Evolutionary conservation across 768 basidiomycete genomes (phyloP).

Genomic region (Gymnopilus dilepis): DNA sequence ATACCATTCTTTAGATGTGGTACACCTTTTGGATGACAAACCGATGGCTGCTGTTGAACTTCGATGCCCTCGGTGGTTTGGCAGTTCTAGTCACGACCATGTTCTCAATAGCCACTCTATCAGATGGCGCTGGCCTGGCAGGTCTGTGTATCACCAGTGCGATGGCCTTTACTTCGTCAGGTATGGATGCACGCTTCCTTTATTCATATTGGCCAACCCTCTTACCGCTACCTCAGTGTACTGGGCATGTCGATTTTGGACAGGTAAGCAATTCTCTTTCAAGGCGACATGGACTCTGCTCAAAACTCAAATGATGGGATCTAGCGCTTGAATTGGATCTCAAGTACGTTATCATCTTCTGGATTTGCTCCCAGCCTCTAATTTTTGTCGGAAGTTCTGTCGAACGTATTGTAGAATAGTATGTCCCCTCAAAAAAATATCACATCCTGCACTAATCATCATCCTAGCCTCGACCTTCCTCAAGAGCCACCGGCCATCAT

Average conservation of each 20-base stretch:
- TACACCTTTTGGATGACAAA: constrained; percentile 91
- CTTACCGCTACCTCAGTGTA: constrained; percentile 39
- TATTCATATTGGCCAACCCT: background rate
- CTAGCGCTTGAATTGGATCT: constrained; percentile 73
- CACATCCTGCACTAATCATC: background rate
- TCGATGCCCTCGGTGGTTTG: constrained; percentile 77
- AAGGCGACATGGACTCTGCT: background rate
- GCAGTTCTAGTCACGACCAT: constrained; percentile 78
- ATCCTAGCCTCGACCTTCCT: constrained; percentile 67
- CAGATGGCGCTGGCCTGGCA: constrained; percentile 62
- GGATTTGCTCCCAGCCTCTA: background rate
- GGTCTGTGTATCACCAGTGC: constrained; percentile 79
- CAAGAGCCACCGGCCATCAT: constrained; percentile 84
- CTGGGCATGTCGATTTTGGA: constrained; percentile 60
- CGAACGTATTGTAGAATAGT: constrained; percentile 91
- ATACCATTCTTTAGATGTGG: constrained; percentile 63
- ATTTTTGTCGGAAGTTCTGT: constrained; percentile 61
- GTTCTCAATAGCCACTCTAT: constrained; percentile 69
- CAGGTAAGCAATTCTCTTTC: constrained; percentile 32
- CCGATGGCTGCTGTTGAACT: constrained; percentile 83
- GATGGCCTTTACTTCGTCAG: constrained; percentile 53
- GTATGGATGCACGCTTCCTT: constrained; percentile 23
- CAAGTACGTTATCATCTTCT: constrained; percentile 54
- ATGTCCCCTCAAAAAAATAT: constrained; percentile 15
- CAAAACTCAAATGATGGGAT: constrained; percentile 36